Percentiles rank a stretch among this genome's conserved stretches.
Evolutionary conservation across 352 stramenopile genomes (phyloP).

Genomic region (Pythium sukuiense): DNA sequence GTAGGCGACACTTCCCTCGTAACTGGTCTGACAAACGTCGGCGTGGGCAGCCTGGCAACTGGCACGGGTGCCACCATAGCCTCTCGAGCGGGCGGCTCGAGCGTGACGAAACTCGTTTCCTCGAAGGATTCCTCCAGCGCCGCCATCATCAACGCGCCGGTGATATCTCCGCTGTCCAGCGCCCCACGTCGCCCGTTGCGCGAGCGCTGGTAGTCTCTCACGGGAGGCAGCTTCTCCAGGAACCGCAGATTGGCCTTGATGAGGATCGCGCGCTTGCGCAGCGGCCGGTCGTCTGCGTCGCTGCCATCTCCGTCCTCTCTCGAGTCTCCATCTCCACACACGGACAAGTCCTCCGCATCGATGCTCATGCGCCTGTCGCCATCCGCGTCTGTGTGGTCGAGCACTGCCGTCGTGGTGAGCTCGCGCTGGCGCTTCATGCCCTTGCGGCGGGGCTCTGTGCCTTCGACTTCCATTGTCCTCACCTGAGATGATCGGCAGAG

Average conservation of each 20-base stretch:
- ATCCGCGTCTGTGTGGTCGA: slow-evolving; percentile 15
- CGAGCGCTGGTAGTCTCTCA: slow-evolving; percentile 60
- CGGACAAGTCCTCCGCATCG: slow-evolving; percentile 10
- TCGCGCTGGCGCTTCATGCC: slow-evolving; percentile 28
- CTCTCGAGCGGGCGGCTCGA: slow-evolving; percentile 36
- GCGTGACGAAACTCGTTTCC: slow-evolving; percentile 67
- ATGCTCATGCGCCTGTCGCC: slow-evolving; percentile 19
- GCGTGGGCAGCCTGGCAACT: background rate
- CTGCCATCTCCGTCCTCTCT: slow-evolving; percentile 5
- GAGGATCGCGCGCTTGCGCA: slow-evolving; percentile 55
- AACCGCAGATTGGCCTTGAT: slow-evolving; percentile 60
- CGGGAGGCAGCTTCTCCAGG: slow-evolving; percentile 62
- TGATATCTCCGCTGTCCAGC: slow-evolving; percentile 52
- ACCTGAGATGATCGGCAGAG: background rate
- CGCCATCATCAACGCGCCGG: slow-evolving; percentile 44
- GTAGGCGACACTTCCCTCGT: slow-evolving; percentile 4
- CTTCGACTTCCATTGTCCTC: background rate
- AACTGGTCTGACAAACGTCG: background rate
- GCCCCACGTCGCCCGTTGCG: slow-evolving; percentile 58
- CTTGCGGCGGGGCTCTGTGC: background rate
- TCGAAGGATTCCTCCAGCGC: slow-evolving; percentile 69
- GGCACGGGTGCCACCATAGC: slow-evolving; percentile 48
- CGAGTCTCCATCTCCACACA: background rate
- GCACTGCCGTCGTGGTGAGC: background rate
- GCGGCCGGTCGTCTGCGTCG: slow-evolving; percentile 18